phyloP scores from a whole-genome alignment of 768 basidiomycete species.

The Suillus paluster region DNA sequence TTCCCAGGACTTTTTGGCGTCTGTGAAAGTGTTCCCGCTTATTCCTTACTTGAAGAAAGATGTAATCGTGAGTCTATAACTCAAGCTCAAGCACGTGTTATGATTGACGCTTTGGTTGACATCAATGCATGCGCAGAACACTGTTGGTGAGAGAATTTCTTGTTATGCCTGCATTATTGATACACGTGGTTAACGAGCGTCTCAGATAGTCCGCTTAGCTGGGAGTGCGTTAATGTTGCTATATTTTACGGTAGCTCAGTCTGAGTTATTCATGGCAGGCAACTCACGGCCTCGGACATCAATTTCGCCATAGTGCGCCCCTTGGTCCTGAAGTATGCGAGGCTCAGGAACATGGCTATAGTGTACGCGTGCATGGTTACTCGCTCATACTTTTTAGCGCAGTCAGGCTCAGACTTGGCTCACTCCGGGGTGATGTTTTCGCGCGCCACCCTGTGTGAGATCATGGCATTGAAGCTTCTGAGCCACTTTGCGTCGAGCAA shows the following conservation, averaged over 20 bases:
- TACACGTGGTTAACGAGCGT: constrained; percentile 9
- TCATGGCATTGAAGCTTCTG: constrained; percentile 87
- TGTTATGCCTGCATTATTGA: not conserved
- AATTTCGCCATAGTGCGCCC: constrained; percentile 82
- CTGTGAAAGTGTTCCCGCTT: constrained; percentile 80
- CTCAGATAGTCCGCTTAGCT: constrained; percentile 72
- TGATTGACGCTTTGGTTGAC: constrained; percentile 28
- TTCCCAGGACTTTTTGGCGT: constrained; percentile 57
- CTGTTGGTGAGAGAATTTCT: constrained; percentile 29
- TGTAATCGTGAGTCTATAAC: constrained; percentile 61
- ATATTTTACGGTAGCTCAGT: constrained; percentile 3
- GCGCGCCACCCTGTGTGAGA: constrained; percentile 82
- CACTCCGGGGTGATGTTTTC: constrained; percentile 73
- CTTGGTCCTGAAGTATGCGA: constrained; percentile 77
- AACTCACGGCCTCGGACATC: constrained; percentile 82
- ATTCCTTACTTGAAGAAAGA: constrained; percentile 75
- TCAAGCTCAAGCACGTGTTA: constrained; percentile 17
- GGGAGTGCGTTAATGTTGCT: constrained; percentile 63
- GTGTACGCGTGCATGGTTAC: constrained; percentile 81
- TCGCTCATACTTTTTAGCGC: constrained; percentile 75
- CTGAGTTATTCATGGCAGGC: constrained; percentile 44
- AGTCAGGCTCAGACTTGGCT: constrained; percentile 73
- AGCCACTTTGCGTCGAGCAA: constrained; percentile 73
- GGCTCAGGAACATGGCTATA: constrained; percentile 72
- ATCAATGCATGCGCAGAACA: constrained; percentile 22